A percentile compares a stretch with the other conserved stretches of the same genome.
phyloP scores from a whole-genome alignment of 306 rosid genomes.

The Leucaena leucocephala region DNA sequence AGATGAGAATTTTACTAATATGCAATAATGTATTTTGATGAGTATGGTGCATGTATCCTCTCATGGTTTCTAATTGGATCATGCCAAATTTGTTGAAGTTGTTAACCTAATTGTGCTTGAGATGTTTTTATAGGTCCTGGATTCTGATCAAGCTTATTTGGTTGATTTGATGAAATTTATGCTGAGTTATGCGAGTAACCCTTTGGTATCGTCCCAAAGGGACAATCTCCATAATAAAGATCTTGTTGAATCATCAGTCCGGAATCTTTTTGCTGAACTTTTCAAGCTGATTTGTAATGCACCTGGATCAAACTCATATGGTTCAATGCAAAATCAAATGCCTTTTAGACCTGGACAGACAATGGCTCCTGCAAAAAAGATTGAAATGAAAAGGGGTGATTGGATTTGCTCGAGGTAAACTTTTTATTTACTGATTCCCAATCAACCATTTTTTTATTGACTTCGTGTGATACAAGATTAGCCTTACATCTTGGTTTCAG shows the following conservation, averaged over 20 bases:
- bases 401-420: constrained; percentile 88
- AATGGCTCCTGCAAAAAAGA: constrained; percentile 46
- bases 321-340: constrained; percentile 49
- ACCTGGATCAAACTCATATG: constrained; percentile 51
- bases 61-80: constrained; percentile 22
- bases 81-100: constrained; percentile 1
- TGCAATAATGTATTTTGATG: neutral
- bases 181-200: constrained; percentile 75
- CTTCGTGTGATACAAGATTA: constrained; percentile 14
- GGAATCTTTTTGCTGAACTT: constrained; percentile 68
- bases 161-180: constrained; percentile 89
- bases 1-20: neutral
- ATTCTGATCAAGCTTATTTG: constrained; percentile 62
- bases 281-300: constrained; percentile 62
- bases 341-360: constrained; percentile 51
- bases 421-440: neutral
- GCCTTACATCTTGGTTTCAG: constrained; percentile 1
- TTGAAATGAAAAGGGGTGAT: constrained; percentile 97
- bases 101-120: constrained; percentile 30
- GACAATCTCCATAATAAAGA: constrained; percentile 52
- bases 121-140: constrained; percentile 53
- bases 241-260: constrained; percentile 68
- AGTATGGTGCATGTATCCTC: constrained; percentile 17
- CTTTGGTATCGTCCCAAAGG: constrained; percentile 52
- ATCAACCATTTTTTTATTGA: constrained; percentile 9